Evolutionary conservation across 345 rosid genomes (phyloP), one percentile per base, ranked within the genome.

Genomic region (Diplotaxis tenuifolia): DNA sequence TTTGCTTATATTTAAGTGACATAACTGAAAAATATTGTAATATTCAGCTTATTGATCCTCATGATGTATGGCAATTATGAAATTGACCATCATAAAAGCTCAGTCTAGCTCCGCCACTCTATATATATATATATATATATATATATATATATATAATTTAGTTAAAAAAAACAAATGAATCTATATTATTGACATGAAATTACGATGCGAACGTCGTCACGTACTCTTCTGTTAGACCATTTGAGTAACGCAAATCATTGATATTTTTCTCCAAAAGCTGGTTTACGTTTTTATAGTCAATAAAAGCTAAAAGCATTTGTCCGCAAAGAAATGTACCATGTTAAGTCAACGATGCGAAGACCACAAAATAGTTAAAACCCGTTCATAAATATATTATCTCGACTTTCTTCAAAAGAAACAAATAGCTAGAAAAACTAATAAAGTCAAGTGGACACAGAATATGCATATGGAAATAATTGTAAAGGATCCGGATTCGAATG

Each of bases 231-330:
- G 23, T 32, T 66, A 67, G 54, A 58, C 54, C 22, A 23, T 16
- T 22, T 32, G 4, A 32, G 6, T 32, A 32, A 68, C 16, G 49
- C 14, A 66, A 16, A 34, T 58, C 5, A 22, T 31, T 60, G 31
- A 9, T 36, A n/a, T 6, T 12, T 32, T 4, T 20, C 3, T 1
- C 5, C 34, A 59, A 55, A 19, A 25, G 4, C 36, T 61, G 52
- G n/a, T 63, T 60, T 60, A 59, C n/a, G 3, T 21, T 69, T 62
- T 21, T 9, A 28, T 63, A 69, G 61, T 70, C 75, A 64, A 76
- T 54, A 20, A n/a, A n/a, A n/a, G n/a, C n/a, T n/a, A 53, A 55
- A 25, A 55, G 23, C 9, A 69, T 63, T 42, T 75, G 62, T 68
- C 68, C 20, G 45, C 7, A 18, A 55, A 42, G 18, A 38, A 38